Percentiles rank a stretch among this genome's conserved stretches.
Conservation (phyloP, 2,329 filamentous ascomycete genomes). For the Claviceps lovelessii region DNA sequence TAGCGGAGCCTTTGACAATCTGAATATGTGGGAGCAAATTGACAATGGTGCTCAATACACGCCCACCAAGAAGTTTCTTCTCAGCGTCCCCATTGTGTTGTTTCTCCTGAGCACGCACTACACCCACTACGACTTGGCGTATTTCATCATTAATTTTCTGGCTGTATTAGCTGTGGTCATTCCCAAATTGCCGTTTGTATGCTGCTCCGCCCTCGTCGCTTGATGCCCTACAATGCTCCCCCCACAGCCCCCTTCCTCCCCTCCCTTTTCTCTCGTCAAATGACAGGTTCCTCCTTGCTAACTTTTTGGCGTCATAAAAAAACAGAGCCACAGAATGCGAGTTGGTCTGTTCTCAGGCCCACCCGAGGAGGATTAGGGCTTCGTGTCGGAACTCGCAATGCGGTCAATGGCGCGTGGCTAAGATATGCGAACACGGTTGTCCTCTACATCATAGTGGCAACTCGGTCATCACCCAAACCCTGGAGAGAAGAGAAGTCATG, state of each 20-base stretch:
- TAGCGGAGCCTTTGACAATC: conserved; percentile 91
- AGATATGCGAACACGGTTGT: not conserved
- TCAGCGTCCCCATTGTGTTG: conserved; percentile 83
- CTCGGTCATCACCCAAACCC: not conserved
- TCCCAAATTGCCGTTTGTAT: conserved; percentile 86
- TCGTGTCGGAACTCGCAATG: conserved; percentile 2
- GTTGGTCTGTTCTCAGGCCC: conserved; percentile 59
- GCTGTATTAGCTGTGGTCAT: conserved; percentile 87
- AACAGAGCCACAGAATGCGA: conserved; percentile 62
- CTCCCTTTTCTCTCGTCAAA: not conserved
- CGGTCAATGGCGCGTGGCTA: conserved; percentile 1
- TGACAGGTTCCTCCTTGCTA: conserved; percentile 8
- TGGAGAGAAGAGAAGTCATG: not conserved
- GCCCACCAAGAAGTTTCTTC: conserved; percentile 93
- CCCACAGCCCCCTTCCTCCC: too few relatives aligned
- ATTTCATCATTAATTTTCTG: conserved; percentile 94
- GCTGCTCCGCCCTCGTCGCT: conserved; percentile 22
- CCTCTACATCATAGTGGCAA: not conserved
- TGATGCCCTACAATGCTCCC: not conserved
- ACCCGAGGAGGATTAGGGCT: conserved; percentile 38
- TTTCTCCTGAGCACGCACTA: conserved; percentile 98
- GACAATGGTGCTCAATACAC: conserved; percentile 98
- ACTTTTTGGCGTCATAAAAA: conserved; percentile 3
- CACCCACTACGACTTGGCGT: conserved; percentile 92
- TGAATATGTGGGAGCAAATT: conserved; percentile 99